phyloP scores from a whole-genome alignment of 495 filamentous ascomycete genomes.

The Aspergillus ostianus region DNA sequence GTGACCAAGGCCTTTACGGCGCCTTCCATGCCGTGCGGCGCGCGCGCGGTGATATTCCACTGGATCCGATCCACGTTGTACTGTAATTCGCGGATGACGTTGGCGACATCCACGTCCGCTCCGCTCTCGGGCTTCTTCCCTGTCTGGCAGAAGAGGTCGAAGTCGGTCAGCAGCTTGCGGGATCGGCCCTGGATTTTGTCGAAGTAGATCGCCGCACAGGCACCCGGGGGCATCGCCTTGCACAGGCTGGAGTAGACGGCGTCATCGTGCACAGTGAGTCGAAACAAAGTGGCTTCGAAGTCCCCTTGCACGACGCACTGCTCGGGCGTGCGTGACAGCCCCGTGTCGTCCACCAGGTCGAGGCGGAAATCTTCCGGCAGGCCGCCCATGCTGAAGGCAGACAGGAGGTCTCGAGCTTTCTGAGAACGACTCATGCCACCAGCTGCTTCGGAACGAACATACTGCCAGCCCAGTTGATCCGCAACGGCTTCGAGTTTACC shows the following conservation, averaged over 20 bases:
- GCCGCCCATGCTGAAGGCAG: slow-evolving; percentile 42
- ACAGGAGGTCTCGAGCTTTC: slow-evolving; percentile 48
- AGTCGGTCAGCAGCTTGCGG: slow-evolving; percentile 36
- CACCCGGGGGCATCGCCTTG: slow-evolving; percentile 45
- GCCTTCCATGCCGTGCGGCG: slow-evolving; percentile 38
- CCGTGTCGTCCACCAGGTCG: slow-evolving; percentile 34
- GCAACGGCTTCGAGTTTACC: slow-evolving; percentile 39
- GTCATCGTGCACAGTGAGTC: slow-evolving; percentile 48
- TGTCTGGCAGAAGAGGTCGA: slow-evolving; percentile 43
- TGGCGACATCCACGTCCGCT: slow-evolving; percentile 28
- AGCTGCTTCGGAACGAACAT: slow-evolving; percentile 25
- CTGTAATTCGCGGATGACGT: slow-evolving; percentile 36
- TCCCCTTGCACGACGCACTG: slow-evolving; percentile 49
- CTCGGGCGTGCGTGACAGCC: slow-evolving; percentile 32
- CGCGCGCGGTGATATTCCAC: slow-evolving; percentile 33
- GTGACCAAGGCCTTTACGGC: slow-evolving; percentile 41
- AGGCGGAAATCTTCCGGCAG: slow-evolving; percentile 48
- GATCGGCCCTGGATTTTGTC: slow-evolving; percentile 42
- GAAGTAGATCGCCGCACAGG: slow-evolving; percentile 49
- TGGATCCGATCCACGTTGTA: slow-evolving; percentile 35
- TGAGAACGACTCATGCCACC: slow-evolving; percentile 40
- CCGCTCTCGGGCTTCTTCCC: slow-evolving; percentile 26
- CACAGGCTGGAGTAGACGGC: slow-evolving; percentile 45
- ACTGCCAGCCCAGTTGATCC: slow-evolving; percentile 39
- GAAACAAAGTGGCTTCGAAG: slow-evolving; percentile 51